phyloP scores from a whole-genome alignment of 257 asterid species.

The Perilla frutescens region DNA sequence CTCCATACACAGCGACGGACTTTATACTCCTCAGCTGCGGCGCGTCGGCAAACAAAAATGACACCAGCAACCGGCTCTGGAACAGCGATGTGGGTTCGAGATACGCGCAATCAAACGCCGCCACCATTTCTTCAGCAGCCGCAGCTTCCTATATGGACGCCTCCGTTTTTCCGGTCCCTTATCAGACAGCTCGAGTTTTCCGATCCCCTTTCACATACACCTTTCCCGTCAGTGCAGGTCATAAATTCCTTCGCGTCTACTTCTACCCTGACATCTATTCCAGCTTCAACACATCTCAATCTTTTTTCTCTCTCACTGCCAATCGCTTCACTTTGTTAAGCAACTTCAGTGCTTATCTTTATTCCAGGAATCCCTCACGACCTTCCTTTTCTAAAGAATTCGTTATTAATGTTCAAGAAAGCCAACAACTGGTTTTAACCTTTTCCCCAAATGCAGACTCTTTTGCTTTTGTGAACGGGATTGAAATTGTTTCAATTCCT shows the following conservation, averaged over 20 bases:
- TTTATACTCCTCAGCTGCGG: conserved; percentile 60
- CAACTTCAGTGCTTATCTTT: conserved; percentile 48
- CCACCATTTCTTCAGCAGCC: conserved; percentile 34
- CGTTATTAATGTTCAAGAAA: conserved; percentile 24
- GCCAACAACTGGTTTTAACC: conserved; percentile 35
- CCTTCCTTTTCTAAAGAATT: conserved; percentile 32
- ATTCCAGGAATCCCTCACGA: not conserved
- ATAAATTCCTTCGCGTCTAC: conserved; percentile 60
- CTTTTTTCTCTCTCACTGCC: conserved; percentile 48
- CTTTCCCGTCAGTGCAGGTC: conserved; percentile 47
- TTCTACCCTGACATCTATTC: conserved; percentile 44
- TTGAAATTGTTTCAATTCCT: conserved; percentile 62
- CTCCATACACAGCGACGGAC: conserved; percentile 34
- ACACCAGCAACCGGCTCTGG: conserved; percentile 45
- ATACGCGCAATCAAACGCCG: conserved; percentile 37
- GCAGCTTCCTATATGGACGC: conserved; percentile 22
- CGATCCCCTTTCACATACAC: conserved; percentile 45
- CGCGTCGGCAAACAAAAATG: conserved; percentile 10
- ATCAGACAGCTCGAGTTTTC: conserved; percentile 46
- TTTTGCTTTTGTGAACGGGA: conserved; percentile 62
- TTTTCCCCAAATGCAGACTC: conserved; percentile 52
- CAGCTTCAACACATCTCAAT: not conserved
- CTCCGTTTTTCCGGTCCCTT: conserved; percentile 37
- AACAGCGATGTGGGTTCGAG: conserved; percentile 37
- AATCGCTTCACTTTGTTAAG: conserved; percentile 44